phyloP scores from a whole-genome alignment of 768 basidiomycete species.

The Lactarius akahatsu region DNA sequence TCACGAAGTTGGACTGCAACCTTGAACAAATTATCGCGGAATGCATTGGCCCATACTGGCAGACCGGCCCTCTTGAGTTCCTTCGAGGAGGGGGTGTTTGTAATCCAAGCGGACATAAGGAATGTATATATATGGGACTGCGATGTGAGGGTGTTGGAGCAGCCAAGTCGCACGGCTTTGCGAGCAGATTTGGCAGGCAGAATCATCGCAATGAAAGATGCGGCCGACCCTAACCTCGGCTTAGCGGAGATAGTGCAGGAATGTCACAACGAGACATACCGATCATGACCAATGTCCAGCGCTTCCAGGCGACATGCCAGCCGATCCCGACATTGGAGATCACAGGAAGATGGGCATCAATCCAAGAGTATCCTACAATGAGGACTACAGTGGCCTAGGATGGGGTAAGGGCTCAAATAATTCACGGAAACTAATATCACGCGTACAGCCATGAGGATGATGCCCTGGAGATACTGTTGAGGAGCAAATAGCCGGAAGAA shows the following conservation, averaged over 20 bases:
- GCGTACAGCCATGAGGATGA: conserved; percentile 42
- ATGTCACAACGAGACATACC: conserved; percentile 36
- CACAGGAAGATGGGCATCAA: conserved; percentile 49
- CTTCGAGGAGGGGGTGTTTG: conserved; percentile 25
- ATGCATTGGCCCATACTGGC: conserved; percentile 33
- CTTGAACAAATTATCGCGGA: conserved; percentile 37
- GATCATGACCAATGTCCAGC: conserved; percentile 51
- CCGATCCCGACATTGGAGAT: conserved; percentile 52
- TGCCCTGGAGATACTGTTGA: conserved; percentile 39
- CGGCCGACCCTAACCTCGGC: conserved; percentile 41
- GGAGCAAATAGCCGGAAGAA: conserved; percentile 52
- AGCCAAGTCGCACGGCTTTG: conserved; percentile 45
- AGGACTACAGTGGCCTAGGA: conserved; percentile 44
- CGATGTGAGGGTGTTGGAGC: conserved; percentile 43
- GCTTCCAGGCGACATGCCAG: conserved; percentile 51
- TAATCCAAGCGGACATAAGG: conserved; percentile 46
- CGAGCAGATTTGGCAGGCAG: conserved; percentile 52
- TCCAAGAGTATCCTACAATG: conserved; percentile 56
- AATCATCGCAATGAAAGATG: conserved; percentile 54
- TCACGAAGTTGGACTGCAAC: conserved; percentile 38
- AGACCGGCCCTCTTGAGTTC: conserved; percentile 13
- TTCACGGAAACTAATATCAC: neutral
- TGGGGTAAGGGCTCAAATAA: neutral
- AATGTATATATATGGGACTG: conserved; percentile 45
- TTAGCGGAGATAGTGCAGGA: conserved; percentile 22